Evolutionary conservation across 1,139 yeast species (phyloP).

Genomic region (Zygosaccharomyces pseudobailii): DNA sequence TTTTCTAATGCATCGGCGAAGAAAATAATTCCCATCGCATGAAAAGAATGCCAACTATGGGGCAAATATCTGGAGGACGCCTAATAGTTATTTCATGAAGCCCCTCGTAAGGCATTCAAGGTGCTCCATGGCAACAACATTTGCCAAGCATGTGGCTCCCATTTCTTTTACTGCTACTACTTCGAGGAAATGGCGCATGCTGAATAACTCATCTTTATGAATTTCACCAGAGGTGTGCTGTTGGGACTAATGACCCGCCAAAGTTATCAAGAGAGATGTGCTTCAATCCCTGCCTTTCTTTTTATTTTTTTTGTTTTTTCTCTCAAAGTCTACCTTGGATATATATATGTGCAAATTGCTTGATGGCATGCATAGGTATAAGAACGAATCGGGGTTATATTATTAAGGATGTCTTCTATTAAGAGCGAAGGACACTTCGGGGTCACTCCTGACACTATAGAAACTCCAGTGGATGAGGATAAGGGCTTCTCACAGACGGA

Average conservation of each 20-base stretch:
- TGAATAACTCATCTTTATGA: neutral
- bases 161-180: neutral
- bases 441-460: neutral
- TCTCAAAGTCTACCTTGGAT: neutral
- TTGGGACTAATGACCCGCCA: neutral
- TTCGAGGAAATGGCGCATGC: neutral
- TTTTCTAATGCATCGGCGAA: neutral
- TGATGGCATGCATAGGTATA: neutral
- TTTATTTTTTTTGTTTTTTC: neutral
- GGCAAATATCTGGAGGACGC: neutral
- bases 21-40: neutral
- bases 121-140: neutral
- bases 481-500: neutral
- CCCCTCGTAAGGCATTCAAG: neutral
- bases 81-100: neutral
- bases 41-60: neutral
- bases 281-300: neutral
- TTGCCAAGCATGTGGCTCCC: neutral
- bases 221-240: neutral
- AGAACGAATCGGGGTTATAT: neutral
- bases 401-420: neutral
- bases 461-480: neutral
- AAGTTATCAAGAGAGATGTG: neutral
- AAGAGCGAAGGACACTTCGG: neutral
- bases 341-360: neutral